Evolutionary conservation across 2,329 filamentous ascomycete species (phyloP).

Genomic region (Trichoderma gracile): DNA sequence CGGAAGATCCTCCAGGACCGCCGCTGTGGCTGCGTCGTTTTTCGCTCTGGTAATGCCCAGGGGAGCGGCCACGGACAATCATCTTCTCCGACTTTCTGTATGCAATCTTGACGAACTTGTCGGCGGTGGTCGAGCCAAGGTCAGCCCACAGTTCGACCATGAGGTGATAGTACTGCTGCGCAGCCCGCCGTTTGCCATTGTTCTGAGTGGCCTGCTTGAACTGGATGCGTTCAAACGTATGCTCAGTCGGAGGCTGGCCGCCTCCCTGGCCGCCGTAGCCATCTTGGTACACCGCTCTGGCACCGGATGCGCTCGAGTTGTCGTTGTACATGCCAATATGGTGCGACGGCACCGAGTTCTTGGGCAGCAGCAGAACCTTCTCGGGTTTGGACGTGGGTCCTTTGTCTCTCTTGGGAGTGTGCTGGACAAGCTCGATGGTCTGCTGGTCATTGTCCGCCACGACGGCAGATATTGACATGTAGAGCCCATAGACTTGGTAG

Average conservation of each 20-base stretch:
- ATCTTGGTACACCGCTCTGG: constrained; percentile 46
- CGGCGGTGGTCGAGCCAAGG: constrained; percentile 50
- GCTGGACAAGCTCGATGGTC: constrained; percentile 80
- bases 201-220: constrained; percentile 94
- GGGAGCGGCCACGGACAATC: constrained; percentile 83
- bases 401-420: constrained; percentile 89
- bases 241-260: constrained; percentile 50
- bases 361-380: constrained; percentile 66
- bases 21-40: constrained; percentile 68
- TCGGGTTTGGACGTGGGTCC: constrained; percentile 76
- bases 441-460: constrained; percentile 76
- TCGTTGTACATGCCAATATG: constrained; percentile 51
- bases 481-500: constrained; percentile 70
- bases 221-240: constrained; percentile 83
- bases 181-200: constrained; percentile 85
- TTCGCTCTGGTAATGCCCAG: constrained; percentile 76
- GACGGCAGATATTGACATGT: constrained; percentile 81
- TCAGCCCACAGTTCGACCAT: constrained; percentile 81
- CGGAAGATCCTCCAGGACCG: constrained; percentile 65
- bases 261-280: constrained; percentile 38
- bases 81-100: constrained; percentile 74
- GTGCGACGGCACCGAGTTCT: constrained; percentile 57
- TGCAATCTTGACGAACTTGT: constrained; percentile 69
- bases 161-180: constrained; percentile 92
- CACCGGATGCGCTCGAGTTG: constrained; percentile 33